A percentile compares a stretch with the other conserved stretches of the same genome.
phyloP scores from a whole-genome alignment of 345 rosid genomes.

The Corymbia maculata region DNA sequence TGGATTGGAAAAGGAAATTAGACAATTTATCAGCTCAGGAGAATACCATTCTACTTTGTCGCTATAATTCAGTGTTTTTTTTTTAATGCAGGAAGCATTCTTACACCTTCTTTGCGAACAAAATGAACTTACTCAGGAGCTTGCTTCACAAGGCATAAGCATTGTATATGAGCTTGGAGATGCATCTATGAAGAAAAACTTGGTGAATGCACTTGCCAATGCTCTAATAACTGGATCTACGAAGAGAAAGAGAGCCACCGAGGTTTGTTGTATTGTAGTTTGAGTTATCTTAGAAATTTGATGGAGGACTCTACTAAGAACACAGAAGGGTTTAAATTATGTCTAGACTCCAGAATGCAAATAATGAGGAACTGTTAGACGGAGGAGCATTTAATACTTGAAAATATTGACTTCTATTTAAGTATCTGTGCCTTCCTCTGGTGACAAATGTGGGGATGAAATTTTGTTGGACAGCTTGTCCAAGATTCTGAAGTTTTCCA shows the following conservation, averaged over 20 bases:
- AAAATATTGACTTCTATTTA: not conserved
- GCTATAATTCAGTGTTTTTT: not conserved
- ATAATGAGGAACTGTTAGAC: not conserved
- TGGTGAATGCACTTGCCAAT: conserved; percentile 76
- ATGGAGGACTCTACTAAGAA: not conserved
- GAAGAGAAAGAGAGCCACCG: conserved; percentile 84
- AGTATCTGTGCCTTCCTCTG: not conserved
- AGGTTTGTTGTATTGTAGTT: conserved; percentile 32
- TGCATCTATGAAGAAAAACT: conserved; percentile 67
- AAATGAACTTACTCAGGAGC: conserved; percentile 90
- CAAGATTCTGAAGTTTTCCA: conserved; percentile 91
- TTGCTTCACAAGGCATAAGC: conserved; percentile 98
- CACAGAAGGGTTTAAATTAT: not conserved
- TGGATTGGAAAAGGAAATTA: not conserved
- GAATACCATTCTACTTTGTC: no score
- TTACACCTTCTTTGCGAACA: conserved; percentile 86
- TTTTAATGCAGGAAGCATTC: conserved; percentile 74
- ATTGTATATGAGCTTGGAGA: conserved; percentile 93
- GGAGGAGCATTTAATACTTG: not conserved
- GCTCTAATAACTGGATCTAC: conserved; percentile 88
- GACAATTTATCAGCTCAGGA: not conserved
- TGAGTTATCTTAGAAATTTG: not conserved
- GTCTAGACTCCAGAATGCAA: not conserved
- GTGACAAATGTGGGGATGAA: not conserved
- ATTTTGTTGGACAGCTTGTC: conserved; percentile 41